Evolutionary conservation across 1,284 basidiomycete genomes (phyloP).

Genomic region (Apiotrichum mycotoxinovorans): DNA sequence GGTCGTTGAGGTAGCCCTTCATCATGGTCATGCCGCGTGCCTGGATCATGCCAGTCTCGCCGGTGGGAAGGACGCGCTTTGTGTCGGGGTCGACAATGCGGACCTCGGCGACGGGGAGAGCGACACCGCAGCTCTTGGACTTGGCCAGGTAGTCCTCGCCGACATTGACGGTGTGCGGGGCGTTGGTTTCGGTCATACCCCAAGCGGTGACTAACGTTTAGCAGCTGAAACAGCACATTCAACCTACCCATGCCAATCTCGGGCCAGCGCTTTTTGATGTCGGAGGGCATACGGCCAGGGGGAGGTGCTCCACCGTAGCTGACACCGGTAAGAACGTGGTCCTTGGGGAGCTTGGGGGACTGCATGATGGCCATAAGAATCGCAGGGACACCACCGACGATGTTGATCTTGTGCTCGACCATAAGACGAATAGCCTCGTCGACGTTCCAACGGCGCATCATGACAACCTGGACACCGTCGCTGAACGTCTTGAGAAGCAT

Average conservation of each 20-base stretch:
- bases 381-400: slow-evolving; percentile 44
- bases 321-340: slow-evolving; percentile 28
- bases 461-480: slow-evolving; percentile 38
- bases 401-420: slow-evolving; percentile 29
- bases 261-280: slow-evolving; percentile 33
- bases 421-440: slow-evolving; percentile 34
- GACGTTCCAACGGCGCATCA: slow-evolving; percentile 38
- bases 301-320: slow-evolving; percentile 45
- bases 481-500: slow-evolving; percentile 39
- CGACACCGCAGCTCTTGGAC: slow-evolving; percentile 24
- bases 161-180: slow-evolving; percentile 34
- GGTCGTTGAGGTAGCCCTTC: slow-evolving; percentile 35
- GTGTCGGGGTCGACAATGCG: slow-evolving; percentile 37
- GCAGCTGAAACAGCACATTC: not conserved
- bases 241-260: slow-evolving; percentile 12
- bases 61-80: slow-evolving; percentile 16
- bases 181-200: slow-evolving; percentile 47
- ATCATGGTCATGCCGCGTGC: slow-evolving; percentile 42
- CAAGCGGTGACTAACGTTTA: slow-evolving; percentile 22
- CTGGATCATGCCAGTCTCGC: slow-evolving; percentile 32
- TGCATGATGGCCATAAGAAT: slow-evolving; percentile 39
- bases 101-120: slow-evolving; percentile 35
- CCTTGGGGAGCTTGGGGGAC: slow-evolving; percentile 25
- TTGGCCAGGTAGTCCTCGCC: slow-evolving; percentile 36
- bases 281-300: slow-evolving; percentile 31